phyloP scores from a whole-genome alignment of 1,284 basidiomycete genomes.

The Malassezia yamatoensis region DNA sequence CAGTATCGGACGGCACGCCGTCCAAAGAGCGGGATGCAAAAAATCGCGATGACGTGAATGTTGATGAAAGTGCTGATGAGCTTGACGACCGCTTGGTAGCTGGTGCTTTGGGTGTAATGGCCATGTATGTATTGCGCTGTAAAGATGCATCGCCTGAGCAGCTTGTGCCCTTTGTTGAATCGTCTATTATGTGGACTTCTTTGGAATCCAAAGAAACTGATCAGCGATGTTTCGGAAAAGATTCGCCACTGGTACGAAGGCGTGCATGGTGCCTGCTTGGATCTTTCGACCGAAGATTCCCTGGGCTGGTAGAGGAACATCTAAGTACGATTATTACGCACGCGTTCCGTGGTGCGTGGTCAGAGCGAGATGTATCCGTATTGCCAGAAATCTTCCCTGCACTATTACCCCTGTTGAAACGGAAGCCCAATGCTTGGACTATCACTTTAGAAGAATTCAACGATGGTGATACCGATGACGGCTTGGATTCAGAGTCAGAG shows the following conservation, averaged over 20 bases:
- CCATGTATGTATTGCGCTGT: slow-evolving; percentile 18
- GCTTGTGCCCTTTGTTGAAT: slow-evolving; percentile 22
- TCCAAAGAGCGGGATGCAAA: slow-evolving; percentile 36
- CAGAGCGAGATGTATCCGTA: slow-evolving; percentile 34
- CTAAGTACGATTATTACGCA: slow-evolving; percentile 20
- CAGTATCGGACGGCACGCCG: slow-evolving; percentile 16
- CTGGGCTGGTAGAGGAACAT: slow-evolving; percentile 19
- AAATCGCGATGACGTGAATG: slow-evolving; percentile 41
- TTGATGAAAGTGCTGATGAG: slow-evolving; percentile 39
- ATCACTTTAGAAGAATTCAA: slow-evolving; percentile 15
- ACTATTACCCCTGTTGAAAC: slow-evolving; percentile 31
- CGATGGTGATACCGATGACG: neutral
- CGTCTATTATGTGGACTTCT: slow-evolving; percentile 27
- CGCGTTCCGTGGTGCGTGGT: slow-evolving; percentile 34
- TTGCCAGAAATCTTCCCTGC: slow-evolving; percentile 28
- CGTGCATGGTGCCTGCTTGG: slow-evolving; percentile 34
- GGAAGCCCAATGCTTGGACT: slow-evolving; percentile 41
- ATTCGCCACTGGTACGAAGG: slow-evolving; percentile 25
- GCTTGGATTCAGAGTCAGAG: neutral
- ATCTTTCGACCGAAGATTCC: slow-evolving; percentile 10
- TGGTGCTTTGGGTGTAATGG: slow-evolving; percentile 31
- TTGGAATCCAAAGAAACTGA: slow-evolving; percentile 2
- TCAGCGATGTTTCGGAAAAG: slow-evolving; percentile 23
- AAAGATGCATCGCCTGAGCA: slow-evolving; percentile 13
- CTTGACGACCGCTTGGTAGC: slow-evolving; percentile 40